These are phyloP conservation scores for Globisporangium nodosum DNA, from an alignment of 352 stramenopile species.

Conservation along the genomic window DNA sequence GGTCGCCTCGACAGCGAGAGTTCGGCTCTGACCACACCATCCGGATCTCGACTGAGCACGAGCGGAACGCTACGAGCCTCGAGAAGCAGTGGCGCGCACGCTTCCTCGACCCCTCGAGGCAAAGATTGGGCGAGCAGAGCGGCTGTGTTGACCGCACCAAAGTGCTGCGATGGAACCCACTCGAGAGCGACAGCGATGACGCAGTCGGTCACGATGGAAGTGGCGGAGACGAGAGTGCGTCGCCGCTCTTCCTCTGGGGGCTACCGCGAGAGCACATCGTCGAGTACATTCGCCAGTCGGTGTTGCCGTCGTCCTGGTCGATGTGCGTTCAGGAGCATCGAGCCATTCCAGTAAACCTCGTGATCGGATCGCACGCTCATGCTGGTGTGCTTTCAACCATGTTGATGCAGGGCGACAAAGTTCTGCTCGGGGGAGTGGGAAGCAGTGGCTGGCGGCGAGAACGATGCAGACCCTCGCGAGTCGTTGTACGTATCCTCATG, in stretches of 20 bases:
- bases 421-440: constrained; percentile 37
- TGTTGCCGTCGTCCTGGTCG: constrained; percentile 57
- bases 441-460: constrained; percentile 18
- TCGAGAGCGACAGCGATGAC: background rate
- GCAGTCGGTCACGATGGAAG: background rate
- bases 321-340: constrained; percentile 28
- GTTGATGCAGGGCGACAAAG: constrained; percentile 21
- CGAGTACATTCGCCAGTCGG: constrained; percentile 72
- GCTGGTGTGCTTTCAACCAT: background rate
- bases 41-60: background rate
- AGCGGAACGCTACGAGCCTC: constrained; percentile 17
- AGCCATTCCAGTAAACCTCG: background rate
- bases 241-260: constrained; percentile 51
- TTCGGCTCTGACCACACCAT: background rate
- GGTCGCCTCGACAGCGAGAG: constrained; percentile 9
- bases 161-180: constrained; percentile 27
- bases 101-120: constrained; percentile 26
- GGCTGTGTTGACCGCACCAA: constrained; percentile 44
- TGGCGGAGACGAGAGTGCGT: constrained; percentile 7
- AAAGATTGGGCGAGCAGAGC: constrained; percentile 26
- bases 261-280: constrained; percentile 67
- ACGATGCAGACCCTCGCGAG: background rate
- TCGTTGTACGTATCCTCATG: constrained; percentile 4
- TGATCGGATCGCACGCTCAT: background rate
- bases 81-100: constrained; percentile 44